Conservation (phyloP, 1,284 basidiomycete genomes). For the Cutaneotrichosporon curvatum region DNA sequence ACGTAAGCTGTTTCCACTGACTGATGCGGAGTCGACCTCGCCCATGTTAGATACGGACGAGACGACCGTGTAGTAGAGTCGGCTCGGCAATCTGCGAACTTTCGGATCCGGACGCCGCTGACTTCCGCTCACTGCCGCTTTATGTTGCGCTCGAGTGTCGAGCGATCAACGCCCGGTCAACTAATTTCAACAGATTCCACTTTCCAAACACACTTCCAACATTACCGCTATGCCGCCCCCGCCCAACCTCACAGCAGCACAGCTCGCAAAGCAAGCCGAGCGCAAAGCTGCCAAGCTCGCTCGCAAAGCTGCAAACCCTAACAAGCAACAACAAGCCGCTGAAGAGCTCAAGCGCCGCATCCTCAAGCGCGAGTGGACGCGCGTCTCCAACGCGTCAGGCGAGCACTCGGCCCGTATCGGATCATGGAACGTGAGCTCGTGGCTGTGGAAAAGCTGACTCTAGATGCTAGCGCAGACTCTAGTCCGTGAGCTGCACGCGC, state of each 20-base stretch:
- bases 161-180: too few species aligned
- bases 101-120: too few species aligned
- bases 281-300: constrained; percentile 40
- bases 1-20: too few species aligned
- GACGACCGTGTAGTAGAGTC: too few species aligned
- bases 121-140: too few species aligned
- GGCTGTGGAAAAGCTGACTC: constrained; percentile 2
- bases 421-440: constrained; percentile 46
- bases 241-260: constrained; percentile 33
- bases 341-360: constrained; percentile 22
- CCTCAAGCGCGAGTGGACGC: constrained; percentile 35
- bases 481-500: constrained; percentile 33
- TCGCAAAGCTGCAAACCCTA: constrained; percentile 24
- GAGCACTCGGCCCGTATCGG: constrained; percentile 67
- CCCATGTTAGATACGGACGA: too few species aligned
- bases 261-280: constrained; percentile 35
- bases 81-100: too few species aligned
- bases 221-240: constrained; percentile 6
- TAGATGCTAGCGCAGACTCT: constrained; percentile 53
- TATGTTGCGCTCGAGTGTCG: too few species aligned
- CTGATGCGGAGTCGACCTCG: too few species aligned
- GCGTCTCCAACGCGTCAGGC: constrained; percentile 51
- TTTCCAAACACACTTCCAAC: too few species aligned
- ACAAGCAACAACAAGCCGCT: constrained; percentile 1
- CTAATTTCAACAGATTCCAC: too few species aligned